Conservation (phyloP, 2,329 filamentous ascomycete genomes). For the Drechslerella dactyloides region DNA sequence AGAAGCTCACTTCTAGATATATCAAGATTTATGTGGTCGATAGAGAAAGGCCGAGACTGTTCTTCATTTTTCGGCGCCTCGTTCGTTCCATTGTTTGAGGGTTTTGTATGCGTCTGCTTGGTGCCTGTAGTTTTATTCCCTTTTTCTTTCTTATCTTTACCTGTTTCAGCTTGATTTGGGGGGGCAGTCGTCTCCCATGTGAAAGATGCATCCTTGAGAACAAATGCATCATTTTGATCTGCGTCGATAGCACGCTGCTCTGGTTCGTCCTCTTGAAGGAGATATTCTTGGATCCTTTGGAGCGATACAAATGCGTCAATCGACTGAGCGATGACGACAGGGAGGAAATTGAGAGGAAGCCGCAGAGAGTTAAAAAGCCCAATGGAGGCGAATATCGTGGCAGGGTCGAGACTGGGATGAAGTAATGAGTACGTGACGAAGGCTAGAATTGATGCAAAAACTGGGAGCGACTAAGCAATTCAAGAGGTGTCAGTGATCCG, state of each 20-base stretch:
- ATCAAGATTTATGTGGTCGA: slow-evolving; percentile 84
- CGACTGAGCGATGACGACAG: slow-evolving; percentile 84
- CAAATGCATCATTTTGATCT: slow-evolving; percentile 54
- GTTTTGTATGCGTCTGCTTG: slow-evolving; percentile 60
- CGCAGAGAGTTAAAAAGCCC: slow-evolving; percentile 91
- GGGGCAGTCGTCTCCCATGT: slow-evolving; percentile 77
- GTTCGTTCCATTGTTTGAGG: slow-evolving; percentile 61
- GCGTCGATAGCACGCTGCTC: slow-evolving; percentile 54
- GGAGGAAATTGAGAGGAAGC: slow-evolving; percentile 86
- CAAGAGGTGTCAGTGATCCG: slow-evolving; percentile 96
- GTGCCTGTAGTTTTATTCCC: slow-evolving; percentile 91
- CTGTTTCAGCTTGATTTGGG: slow-evolving; percentile 74
- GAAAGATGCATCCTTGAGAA: slow-evolving; percentile 70
- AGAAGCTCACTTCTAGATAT: slow-evolving; percentile 91
- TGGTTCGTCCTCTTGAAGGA: slow-evolving; percentile 75
- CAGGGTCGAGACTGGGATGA: slow-evolving; percentile 72
- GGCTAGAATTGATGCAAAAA: slow-evolving; percentile 92
- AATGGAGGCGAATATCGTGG: slow-evolving; percentile 86
- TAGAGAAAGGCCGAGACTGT: slow-evolving; percentile 86
- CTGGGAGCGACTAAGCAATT: slow-evolving; percentile 72
- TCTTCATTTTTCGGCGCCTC: slow-evolving; percentile 55
- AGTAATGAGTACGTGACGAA: slow-evolving; percentile 81
- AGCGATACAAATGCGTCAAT: slow-evolving; percentile 88
- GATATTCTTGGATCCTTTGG: slow-evolving; percentile 83
- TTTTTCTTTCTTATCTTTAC: slow-evolving; percentile 84